These are phyloP conservation scores for Suillus brevipes DNA, from an alignment of 768 basidiomycete species.

Conservation along the genomic window DNA sequence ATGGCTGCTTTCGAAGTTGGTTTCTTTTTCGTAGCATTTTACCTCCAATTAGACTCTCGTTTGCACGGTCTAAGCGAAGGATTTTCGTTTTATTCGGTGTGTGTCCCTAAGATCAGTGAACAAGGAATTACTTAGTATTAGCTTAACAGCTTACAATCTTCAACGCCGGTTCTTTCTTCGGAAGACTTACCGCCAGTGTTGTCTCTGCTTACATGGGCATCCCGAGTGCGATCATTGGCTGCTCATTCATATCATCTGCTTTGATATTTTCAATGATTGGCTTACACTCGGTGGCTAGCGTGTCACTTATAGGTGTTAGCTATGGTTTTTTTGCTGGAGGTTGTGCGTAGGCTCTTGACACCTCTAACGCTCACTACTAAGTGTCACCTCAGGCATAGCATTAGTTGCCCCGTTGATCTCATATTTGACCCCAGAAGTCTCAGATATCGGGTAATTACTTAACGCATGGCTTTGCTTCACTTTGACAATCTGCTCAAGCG, in stretches of 20 bases:
- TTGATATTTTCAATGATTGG: conserved; percentile 46
- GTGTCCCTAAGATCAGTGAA: conserved; percentile 12
- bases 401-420: conserved; percentile 47
- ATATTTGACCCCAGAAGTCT: conserved; percentile 42
- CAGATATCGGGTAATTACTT: conserved; percentile 48
- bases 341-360: conserved; percentile 23
- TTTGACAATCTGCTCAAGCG: conserved; percentile 15
- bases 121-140: conserved; percentile 1
- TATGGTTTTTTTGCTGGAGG: conserved; percentile 52
- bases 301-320: conserved; percentile 40
- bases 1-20: conserved; percentile 34
- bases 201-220: conserved; percentile 42
- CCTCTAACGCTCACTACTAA: background rate
- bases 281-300: conserved; percentile 37
- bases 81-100: conserved; percentile 58
- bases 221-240: conserved; percentile 41
- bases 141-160: conserved; percentile 36
- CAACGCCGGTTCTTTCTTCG: conserved; percentile 36
- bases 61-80: conserved; percentile 44
- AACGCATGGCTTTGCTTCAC: background rate
- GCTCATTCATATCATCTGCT: conserved; percentile 33
- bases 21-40: conserved; percentile 54
- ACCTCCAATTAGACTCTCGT: conserved; percentile 56
- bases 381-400: conserved; percentile 32
- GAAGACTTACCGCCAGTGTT: conserved; percentile 37